Evolutionary conservation across 1,284 basidiomycete species (phyloP), one percentile per base, ranked within the genome.

Genomic region (Puccinia hordei): DNA sequence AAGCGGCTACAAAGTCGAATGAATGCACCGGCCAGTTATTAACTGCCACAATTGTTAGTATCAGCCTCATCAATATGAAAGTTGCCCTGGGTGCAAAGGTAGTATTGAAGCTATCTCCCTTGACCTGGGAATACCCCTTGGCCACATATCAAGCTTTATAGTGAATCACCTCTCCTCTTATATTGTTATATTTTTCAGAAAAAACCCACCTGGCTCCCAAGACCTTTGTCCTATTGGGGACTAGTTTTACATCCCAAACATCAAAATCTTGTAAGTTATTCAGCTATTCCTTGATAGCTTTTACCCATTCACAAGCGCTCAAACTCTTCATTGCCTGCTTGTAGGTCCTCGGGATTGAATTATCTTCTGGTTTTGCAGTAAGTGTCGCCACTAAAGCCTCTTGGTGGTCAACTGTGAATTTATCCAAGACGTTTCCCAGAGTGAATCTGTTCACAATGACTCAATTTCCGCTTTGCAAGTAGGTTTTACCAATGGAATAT

Each of bases 161-260:
- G 27, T 2, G 35, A 5, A 30, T 27, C 22, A 2, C 49, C 9
- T 3, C 6, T 8, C 38, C 35, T 10, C 13, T 24, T 12, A n/a
- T 9, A 30, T 22, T n/a, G n/a, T n/a, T 19, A 9, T 5, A n/a
- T 73, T 82, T 82, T 22, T 59, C 19, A 12, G 74, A 19, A 72
- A 78, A 75, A 35, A 81, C 72, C 81, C 77, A 74, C 4, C 77
- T n/a, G 27, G 27, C 17, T 46, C 69, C 69, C 0, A 71, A 41
- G 10, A 55, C 44, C 1, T 0, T 30, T 41, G 30, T 27, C 17
- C 27, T 53, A 3, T 2, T 10, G 0, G 76, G 76, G 3, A 5
- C 0, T 2, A 15, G 2, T 8, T 8, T 19, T 5, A 59, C 9
- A 19, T 57, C 22, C 65, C 65, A 78, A 1, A 78, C 76, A 15